Percentiles rank a stretch among this genome's conserved stretches.
Evolutionary conservation across 768 basidiomycete species (phyloP).

Genomic region (Tephrocybe sp.): DNA sequence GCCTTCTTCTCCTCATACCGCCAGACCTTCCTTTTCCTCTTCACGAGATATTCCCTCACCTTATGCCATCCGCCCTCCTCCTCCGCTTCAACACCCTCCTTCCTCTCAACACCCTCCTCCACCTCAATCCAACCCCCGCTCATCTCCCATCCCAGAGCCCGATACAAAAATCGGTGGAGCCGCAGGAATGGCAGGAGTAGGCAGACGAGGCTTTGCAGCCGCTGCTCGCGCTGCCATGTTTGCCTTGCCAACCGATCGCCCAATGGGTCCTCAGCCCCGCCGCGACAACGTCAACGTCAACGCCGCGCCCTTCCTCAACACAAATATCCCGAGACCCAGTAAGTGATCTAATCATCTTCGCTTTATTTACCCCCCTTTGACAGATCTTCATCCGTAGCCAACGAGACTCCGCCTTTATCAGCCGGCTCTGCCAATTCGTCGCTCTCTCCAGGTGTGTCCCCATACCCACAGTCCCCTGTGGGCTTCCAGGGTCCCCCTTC

Average conservation of each 20-base stretch:
- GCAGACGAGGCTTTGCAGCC: constrained; percentile 80
- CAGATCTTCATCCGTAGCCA: constrained; percentile 21
- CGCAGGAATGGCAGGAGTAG: constrained; percentile 91
- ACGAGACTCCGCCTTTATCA: constrained; percentile 46
- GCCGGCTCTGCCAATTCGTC: constrained; percentile 46
- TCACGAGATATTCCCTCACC: background rate
- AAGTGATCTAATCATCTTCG: constrained; percentile 22
- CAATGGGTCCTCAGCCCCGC: constrained; percentile 20
- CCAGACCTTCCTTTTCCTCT: constrained; percentile 14
- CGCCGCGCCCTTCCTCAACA: constrained; percentile 46
- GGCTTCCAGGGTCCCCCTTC: constrained; percentile 19
- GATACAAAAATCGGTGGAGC: constrained; percentile 76
- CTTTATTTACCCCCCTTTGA: background rate
- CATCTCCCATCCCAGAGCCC: constrained; percentile 20
- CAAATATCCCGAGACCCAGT: constrained; percentile 42
- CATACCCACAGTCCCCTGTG: constrained; percentile 34
- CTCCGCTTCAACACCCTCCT: too few relatives aligned
- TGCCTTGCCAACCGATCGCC: constrained; percentile 16
- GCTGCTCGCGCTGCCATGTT: constrained; percentile 58
- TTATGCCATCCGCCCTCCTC: background rate
- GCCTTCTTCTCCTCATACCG: constrained; percentile 12
- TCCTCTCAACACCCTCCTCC: constrained; percentile 4
- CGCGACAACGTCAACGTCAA: constrained; percentile 26
- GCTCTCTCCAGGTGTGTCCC: constrained; percentile 43
- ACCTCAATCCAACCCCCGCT: constrained; percentile 12